These are phyloP conservation scores for Neofusicoccum cordaticola DNA, from an alignment of 2,329 filamentous ascomycete genomes.

Conservation along the genomic window DNA sequence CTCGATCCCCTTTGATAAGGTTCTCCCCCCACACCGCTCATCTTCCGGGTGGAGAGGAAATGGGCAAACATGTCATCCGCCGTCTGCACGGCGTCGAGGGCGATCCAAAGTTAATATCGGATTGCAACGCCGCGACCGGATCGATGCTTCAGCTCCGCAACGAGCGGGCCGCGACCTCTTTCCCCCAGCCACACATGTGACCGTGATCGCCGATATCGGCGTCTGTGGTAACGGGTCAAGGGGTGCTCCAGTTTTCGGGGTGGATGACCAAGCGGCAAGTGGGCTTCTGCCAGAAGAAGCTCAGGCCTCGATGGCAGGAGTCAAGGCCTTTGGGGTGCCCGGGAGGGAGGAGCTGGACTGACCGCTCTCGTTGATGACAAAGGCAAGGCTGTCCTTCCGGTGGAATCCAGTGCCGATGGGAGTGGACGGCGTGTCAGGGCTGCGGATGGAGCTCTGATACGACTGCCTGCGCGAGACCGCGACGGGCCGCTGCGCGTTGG, in stretches of 20 bases:
- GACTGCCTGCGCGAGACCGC: slow-evolving; percentile 4
- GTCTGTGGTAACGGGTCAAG: neutral
- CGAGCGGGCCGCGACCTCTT: neutral
- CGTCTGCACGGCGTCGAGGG: neutral
- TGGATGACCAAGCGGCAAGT: neutral
- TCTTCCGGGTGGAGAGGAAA: neutral
- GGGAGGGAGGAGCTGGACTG: slow-evolving; percentile 10
- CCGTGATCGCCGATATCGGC: slow-evolving; percentile 3
- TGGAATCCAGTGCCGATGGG: slow-evolving; percentile 5
- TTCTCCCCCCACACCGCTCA: neutral
- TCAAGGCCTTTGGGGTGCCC: neutral
- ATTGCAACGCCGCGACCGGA: neutral
- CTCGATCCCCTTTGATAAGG: neutral
- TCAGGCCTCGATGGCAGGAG: slow-evolving; percentile 16
- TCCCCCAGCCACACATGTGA: neutral
- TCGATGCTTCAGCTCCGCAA: neutral
- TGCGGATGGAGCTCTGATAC: slow-evolving; percentile 2
- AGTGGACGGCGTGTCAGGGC: neutral
- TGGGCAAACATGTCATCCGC: neutral
- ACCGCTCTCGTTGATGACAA: slow-evolving; percentile 15
- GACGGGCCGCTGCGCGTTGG: slow-evolving; percentile 9
- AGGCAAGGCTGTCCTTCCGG: slow-evolving; percentile 16
- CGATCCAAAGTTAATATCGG: neutral
- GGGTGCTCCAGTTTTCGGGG: slow-evolving; percentile 1
- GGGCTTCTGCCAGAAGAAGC: neutral